Evolutionary conservation across 1,284 basidiomycete genomes (phyloP), one percentile per base, ranked within the genome.

Genomic region (Athelia psychrophila): DNA sequence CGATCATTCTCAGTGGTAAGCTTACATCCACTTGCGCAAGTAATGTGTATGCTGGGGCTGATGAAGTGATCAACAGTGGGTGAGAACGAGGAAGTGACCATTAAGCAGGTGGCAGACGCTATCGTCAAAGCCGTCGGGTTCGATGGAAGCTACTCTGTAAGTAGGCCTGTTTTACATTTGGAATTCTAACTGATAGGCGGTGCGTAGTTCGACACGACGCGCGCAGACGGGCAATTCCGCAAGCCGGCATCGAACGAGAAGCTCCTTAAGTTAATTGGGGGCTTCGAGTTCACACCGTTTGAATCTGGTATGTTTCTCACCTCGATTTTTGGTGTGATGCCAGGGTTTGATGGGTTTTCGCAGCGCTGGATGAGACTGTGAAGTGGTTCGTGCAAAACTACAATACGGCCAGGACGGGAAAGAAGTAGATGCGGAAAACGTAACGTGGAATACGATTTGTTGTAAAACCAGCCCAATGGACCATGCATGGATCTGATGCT

Each of bases 241-340:
- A 95, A 95, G 72, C 92, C 93, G 0, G 93, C 93, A n/a, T 91
- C 90, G 42, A 96, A 96, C 70, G 84, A 80, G 62, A 95, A 93
- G 69, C 73, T 95, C 4, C 64, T 89, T 30, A 71, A 70, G 20
- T 71, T 88, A 38, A 83, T 93, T 35, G 82, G 83, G 32, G 81
- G 78, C 8, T 95, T 94, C 70, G 63, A 86, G 66, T 95, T 95
- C 70, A 95, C 93, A 36, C 91, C 91, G 5, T 95, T 95, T 62
- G 79, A 89, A 15, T 58, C 80, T 68, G 89, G 88, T 89, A 56
- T 40, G 75, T 62, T 22, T 50, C 47, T 22, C 19, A 40, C 52
- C n/a, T 33, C 48, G 22, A 24, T 23, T 30, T 13, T 30, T 6
- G 6, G 27, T 52, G 36, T 48, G 35, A 10, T 22, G 45, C 48